Base-by-base conservation (phyloP, 805 yeast genomes). In the Hanseniaspora jakobsenii region DNA sequence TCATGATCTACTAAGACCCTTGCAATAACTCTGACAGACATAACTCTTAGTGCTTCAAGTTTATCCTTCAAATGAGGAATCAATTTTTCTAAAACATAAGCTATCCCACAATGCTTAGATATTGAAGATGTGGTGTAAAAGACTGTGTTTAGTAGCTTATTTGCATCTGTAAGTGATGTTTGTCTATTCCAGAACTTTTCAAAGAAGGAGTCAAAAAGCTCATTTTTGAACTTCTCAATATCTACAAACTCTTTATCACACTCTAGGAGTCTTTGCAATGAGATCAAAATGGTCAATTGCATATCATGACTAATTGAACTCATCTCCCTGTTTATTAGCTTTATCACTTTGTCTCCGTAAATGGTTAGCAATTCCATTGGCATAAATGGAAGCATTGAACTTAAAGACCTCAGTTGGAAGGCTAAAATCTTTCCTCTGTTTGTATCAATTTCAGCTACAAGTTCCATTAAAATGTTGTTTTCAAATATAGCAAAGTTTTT, bases 251-350 rank as follows among this genome's bases (percentile, higher is more conserved):
- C 74, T 10, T 72, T 77, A 1, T 81, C 66, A n/a, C n/a, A n/a
- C 1, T 72, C 60, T 12, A 84, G 75, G 52, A 91, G 74, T 48
- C 72, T 77, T 44, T 72, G 78, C 24, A 87, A 63, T 6, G 83
- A 82, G 24, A 69, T 64, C 48, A 91, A 59, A 2, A 87, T 80
- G 0, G 86, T 72, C 48, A 72, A 72, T 53, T 75, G 76, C 89
- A 87, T 81, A 38, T 86, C 95, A 49, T 82, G 94, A 55, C 85
- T 95, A 0, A 91, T 86, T 0, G 93, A 74, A 28, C 65, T 59
- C 53, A 85, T 82, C 59, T 87, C 94, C 44, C 91, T 66, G 2
- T 74, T 54, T 4, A 86, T 64, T 22, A 85, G 70, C 16, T 64
- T 64, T 68, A 86, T 72, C 2, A 86, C 70, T 55, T 84, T 93